phyloP scores from a whole-genome alignment of 202 grass and related monocot species.

The Eragrostis tef region DNA sequence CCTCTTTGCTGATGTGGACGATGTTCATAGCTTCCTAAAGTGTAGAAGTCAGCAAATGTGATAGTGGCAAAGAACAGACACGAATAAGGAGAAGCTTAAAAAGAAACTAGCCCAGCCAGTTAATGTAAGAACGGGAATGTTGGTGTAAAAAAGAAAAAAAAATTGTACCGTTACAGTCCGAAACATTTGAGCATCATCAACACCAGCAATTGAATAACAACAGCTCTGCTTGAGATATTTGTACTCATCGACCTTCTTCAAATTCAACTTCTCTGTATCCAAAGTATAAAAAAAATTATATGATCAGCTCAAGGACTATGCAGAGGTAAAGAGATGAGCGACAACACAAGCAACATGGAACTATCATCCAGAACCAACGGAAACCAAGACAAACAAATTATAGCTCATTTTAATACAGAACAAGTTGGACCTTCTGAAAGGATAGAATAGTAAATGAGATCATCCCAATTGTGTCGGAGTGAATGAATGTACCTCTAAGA shows the following conservation, averaged over 20 bases:
- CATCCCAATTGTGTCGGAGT: slow-evolving; percentile 2
- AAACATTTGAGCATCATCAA: slow-evolving; percentile 96
- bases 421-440: slow-evolving; percentile 19
- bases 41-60: slow-evolving; percentile 44
- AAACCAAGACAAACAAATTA: slow-evolving; percentile 38
- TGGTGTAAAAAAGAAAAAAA: slow-evolving; percentile 25
- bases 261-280: slow-evolving; percentile 87
- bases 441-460: slow-evolving; percentile 2
- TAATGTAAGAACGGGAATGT: no score
- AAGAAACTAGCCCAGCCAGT: no score
- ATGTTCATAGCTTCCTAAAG: slow-evolving; percentile 91
- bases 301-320: slow-evolving; percentile 19
- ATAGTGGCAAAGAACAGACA: slow-evolving; percentile 35
- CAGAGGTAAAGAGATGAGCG: slow-evolving; percentile 20
- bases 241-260: slow-evolving; percentile 88
- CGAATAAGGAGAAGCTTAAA: no score
- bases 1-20: slow-evolving; percentile 92
- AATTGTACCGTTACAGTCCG: slow-evolving; percentile 65
- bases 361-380: background rate
- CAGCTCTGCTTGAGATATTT: slow-evolving; percentile 96
- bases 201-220: slow-evolving; percentile 83
- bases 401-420: slow-evolving; percentile 23
- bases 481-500: slow-evolving; percentile 67
- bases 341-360: background rate
- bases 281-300: slow-evolving; percentile 47